A percentile compares a stretch with the other conserved stretches of the same genome.
These are phyloP conservation scores for Zymoseptoria brevis DNA, from an alignment of 2,329 filamentous ascomycete genomes.

Conservation along the genomic window DNA sequence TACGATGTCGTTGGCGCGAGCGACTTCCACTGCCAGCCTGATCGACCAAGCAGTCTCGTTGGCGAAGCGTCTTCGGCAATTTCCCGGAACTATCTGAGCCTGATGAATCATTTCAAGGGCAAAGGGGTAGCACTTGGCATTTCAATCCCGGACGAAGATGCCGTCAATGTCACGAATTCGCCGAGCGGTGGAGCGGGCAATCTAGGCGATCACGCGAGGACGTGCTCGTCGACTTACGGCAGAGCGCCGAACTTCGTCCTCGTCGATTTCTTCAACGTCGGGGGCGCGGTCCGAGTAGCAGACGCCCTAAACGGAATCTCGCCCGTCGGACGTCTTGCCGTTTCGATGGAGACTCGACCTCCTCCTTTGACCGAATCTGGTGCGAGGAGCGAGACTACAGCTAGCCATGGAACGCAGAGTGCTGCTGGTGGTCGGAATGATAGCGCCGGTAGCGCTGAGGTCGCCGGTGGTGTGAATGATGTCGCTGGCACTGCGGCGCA, in stretches of 20 bases:
- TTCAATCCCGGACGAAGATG: constrained; percentile 35
- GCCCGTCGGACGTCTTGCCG: constrained; percentile 7
- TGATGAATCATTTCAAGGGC: constrained; percentile 44
- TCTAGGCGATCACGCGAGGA: constrained; percentile 35
- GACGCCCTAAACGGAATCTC: constrained; percentile 32
- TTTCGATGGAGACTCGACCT: constrained; percentile 2
- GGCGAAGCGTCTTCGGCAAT: constrained; percentile 11
- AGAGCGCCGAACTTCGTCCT: constrained; percentile 37
- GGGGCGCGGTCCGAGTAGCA: constrained; percentile 37
- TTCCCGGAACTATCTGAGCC: constrained; percentile 32
- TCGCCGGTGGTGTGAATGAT: neutral
- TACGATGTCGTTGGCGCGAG: constrained; percentile 31
- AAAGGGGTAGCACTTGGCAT: constrained; percentile 34
- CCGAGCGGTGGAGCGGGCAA: constrained; percentile 34
- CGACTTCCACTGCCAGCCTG: constrained; percentile 15
- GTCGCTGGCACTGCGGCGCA: neutral
- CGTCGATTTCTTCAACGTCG: constrained; percentile 40
- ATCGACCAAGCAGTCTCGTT: constrained; percentile 12
- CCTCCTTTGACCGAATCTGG: neutral
- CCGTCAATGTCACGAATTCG: constrained; percentile 37
- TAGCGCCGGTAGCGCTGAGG: neutral
- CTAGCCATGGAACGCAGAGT: neutral
- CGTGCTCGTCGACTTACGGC: constrained; percentile 34
- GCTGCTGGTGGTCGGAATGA: neutral
- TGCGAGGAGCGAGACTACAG: constrained; percentile 7